These are phyloP conservation scores for Candida boleticola DNA, from an alignment of 805 yeast species.

Conservation along the genomic window DNA sequence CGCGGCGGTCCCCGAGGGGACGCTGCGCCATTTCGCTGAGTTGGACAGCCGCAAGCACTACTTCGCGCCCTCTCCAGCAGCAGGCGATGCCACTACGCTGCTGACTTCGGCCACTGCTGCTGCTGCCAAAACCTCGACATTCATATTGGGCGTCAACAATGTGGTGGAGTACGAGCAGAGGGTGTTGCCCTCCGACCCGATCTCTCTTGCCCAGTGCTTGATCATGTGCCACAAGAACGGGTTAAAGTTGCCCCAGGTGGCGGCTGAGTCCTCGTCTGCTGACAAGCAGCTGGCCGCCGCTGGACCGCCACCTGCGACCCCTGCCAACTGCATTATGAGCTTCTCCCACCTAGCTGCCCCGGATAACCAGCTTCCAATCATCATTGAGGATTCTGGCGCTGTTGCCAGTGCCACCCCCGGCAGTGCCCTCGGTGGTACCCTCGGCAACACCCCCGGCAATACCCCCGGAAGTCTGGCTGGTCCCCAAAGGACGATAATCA, in stretches of 20 bases:
- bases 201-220: conserved; percentile 48
- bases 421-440: no score
- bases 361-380: conserved; percentile 51
- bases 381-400: conserved; percentile 52
- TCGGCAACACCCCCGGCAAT: no score
- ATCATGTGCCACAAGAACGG: conserved; percentile 44
- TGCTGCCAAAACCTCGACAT: conserved; percentile 13
- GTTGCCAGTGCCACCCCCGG: not conserved
- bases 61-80: conserved; percentile 11
- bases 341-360: conserved; percentile 51
- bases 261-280: conserved; percentile 6
- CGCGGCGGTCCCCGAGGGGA: conserved; percentile 29
- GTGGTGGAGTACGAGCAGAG: conserved; percentile 28
- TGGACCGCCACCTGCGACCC: not conserved
- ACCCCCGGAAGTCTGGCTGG: no score
- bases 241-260: conserved; percentile 38
- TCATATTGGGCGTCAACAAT: conserved; percentile 47
- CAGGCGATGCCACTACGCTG: conserved; percentile 11
- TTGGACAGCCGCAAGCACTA: conserved; percentile 10
- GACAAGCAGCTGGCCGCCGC: conserved; percentile 6
- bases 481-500: not conserved
- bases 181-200: conserved; percentile 51
- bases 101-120: conserved; percentile 8
- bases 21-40: conserved; percentile 10
- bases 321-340: conserved; percentile 36